Evolutionary conservation across 1,284 basidiomycete genomes (phyloP).

Genomic region (Anthracocystis walkeri): DNA sequence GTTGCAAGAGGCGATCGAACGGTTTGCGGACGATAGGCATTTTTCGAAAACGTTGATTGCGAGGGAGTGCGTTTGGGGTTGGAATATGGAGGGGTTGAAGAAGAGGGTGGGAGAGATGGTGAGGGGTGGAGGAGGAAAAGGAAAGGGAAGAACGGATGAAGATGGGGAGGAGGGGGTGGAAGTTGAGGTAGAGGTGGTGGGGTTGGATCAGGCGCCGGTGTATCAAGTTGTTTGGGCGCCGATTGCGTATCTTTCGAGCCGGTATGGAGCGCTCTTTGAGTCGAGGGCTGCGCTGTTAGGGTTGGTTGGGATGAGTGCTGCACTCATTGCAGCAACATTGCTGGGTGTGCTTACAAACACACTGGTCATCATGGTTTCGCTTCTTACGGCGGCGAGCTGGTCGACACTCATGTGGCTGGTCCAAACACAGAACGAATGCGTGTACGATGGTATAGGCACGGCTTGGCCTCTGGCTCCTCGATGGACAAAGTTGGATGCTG

Average conservation of each 20-base stretch:
- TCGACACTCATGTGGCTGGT: constrained; percentile 18
- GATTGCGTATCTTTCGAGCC: not conserved
- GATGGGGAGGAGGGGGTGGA: not conserved
- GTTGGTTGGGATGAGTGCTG: not conserved
- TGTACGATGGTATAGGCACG: constrained; percentile 37
- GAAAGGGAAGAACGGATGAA: constrained; percentile 3
- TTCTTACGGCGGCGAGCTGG: constrained; percentile 82
- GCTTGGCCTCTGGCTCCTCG: constrained; percentile 30
- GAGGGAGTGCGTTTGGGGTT: constrained; percentile 28
- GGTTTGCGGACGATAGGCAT: constrained; percentile 40
- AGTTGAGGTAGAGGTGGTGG: constrained; percentile 21
- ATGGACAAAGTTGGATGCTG: constrained; percentile 17
- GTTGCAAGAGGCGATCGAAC: constrained; percentile 39
- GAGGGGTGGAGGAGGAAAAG: constrained; percentile 4
- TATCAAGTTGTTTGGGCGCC: constrained; percentile 41
- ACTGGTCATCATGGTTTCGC: constrained; percentile 79
- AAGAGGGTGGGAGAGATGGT: not conserved
- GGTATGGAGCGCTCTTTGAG: not conserved
- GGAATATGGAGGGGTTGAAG: constrained; percentile 17
- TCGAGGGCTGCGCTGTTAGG: constrained; percentile 6
- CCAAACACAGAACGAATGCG: constrained; percentile 11
- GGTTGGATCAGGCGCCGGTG: constrained; percentile 7
- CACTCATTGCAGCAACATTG: not conserved
- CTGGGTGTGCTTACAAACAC: constrained; percentile 75
- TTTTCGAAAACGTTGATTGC: constrained; percentile 35